Base-by-base conservation (phyloP, 129 eudicot genomes). In the Scalesia atractyloides region DNA sequence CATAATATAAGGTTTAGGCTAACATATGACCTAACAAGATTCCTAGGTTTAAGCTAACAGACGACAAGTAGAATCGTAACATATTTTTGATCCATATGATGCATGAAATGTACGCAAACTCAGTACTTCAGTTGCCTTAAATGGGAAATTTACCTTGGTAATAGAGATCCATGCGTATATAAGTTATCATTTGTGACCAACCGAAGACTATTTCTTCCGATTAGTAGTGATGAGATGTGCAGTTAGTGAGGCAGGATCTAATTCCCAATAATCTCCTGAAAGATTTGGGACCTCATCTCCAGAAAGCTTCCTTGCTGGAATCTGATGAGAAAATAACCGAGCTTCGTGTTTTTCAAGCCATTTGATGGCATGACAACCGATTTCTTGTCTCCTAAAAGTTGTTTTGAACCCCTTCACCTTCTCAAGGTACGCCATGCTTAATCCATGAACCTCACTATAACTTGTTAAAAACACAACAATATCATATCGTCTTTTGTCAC, bases 201-300 rank as follows among this genome's bases (percentile, higher is more conserved):
- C 44, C 51, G 12, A 67, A 24, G 49, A 13, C 77, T 68, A 49
- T 37, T 37, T 26, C 22, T 41, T 11, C 34, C 60, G 24, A 44
- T 62, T 70, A 53, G 66, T 52, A 30, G 73, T 36, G 58, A 87
- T 87, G 72, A 80, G 67, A 30, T 84, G 79, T 0, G 85, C 67
- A 70, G 88, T 85, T 70, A 93, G 92, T 7, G 98, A 89, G 17
- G 97, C 97, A 43, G 97, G 98, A 82, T 93, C 98, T 2, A 93
- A 82, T n/a, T 93, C 98, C 98, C 97, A 93, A 82, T 92, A 89
- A 68, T 83, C 88, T 68, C 85, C 88, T 7, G 89, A 78, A 74
- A 86, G 78, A 62, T 77, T 81, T 7, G 80, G 15, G 36, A 72
- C 86, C 72, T 93, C 98, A 66, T 85, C 87, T 14, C 84, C 86